phyloP scores from a whole-genome alignment of 1,284 basidiomycete genomes.

The Cryptococcus sp. region DNA sequence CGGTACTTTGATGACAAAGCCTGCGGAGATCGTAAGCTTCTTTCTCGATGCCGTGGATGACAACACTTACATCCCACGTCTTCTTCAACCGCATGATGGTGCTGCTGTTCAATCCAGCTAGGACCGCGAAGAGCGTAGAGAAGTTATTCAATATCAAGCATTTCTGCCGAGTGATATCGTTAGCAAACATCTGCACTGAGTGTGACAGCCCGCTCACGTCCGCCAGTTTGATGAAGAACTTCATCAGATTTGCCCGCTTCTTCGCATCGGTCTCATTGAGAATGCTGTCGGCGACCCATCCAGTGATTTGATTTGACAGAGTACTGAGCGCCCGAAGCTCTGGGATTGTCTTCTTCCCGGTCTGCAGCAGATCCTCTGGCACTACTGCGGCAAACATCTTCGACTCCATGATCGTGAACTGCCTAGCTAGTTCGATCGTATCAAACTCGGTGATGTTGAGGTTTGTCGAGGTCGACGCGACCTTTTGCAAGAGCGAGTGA shows the following conservation, averaged over 20 bases:
- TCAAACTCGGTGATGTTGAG: constrained; percentile 89
- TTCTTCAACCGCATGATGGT: constrained; percentile 89
- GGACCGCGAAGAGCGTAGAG: constrained; percentile 92
- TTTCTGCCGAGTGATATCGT: constrained; percentile 60
- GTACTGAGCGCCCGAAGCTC: constrained; percentile 86
- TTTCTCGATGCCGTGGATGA: constrained; percentile 1
- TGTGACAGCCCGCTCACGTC: constrained; percentile 65
- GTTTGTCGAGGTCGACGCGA: constrained; percentile 49
- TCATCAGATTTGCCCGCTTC: constrained; percentile 76
- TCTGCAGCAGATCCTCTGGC: constrained; percentile 85
- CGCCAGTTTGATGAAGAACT: constrained; percentile 90
- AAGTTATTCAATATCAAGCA: constrained; percentile 91
- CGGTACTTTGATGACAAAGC: constrained; percentile 83
- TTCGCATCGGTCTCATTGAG: constrained; percentile 82
- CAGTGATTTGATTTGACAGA: constrained; percentile 87
- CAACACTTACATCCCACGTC: constrained; percentile 78
- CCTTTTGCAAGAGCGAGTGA: constrained; percentile 57
- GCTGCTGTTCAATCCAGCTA: constrained; percentile 91
- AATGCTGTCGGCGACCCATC: constrained; percentile 93
- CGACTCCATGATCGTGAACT: constrained; percentile 91
- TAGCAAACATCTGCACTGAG: constrained; percentile 6
- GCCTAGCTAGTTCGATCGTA: constrained; percentile 85
- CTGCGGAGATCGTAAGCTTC: constrained; percentile 54
- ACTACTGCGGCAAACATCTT: constrained; percentile 84
- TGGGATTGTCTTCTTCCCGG: constrained; percentile 66